phyloP scores from a whole-genome alignment of 352 stramenopile species.

The Globisporangium takayamanum region DNA sequence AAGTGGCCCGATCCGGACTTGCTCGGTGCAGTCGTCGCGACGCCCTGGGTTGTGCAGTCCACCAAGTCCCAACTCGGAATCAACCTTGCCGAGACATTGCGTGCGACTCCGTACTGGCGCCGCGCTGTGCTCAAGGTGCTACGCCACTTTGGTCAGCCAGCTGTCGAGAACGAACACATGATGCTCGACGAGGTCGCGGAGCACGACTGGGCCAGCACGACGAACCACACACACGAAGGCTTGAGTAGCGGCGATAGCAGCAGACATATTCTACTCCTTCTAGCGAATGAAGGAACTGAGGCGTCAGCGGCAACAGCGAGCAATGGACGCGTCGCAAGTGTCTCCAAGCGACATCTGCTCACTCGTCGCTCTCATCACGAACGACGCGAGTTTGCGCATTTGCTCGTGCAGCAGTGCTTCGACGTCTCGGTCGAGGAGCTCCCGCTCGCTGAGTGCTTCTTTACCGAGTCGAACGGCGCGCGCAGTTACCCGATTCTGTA shows the following conservation, averaged over 20 bases:
- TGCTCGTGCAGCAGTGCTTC: conserved; percentile 59
- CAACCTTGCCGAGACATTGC: conserved; percentile 36
- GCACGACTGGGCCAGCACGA: conserved; percentile 25
- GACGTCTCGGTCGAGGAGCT: conserved; percentile 37
- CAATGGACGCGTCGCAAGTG: not conserved
- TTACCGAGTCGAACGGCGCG: conserved; percentile 36
- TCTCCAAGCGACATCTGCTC: not conserved
- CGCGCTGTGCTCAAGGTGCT: conserved; percentile 31
- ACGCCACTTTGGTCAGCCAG: conserved; percentile 19
- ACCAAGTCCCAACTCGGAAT: conserved; percentile 37
- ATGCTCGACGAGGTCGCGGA: conserved; percentile 33
- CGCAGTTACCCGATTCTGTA: conserved; percentile 43
- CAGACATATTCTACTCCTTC: conserved; percentile 10
- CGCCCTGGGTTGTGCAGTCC: conserved; percentile 26
- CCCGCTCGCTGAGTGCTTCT: conserved; percentile 29
- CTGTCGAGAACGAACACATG: conserved; percentile 16
- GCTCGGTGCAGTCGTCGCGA: conserved; percentile 20
- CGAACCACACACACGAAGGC: conserved; percentile 12
- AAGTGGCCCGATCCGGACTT: conserved; percentile 40
- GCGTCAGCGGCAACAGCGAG: not conserved
- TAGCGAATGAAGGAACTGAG: conserved; percentile 5
- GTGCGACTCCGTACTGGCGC: conserved; percentile 22
- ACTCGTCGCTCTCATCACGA: not conserved
- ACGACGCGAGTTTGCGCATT: conserved; percentile 25
- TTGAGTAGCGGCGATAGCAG: conserved; percentile 7